Evolutionary conservation across 805 yeast genomes (phyloP).

Genomic region (Zygoascus ofunaensis): DNA sequence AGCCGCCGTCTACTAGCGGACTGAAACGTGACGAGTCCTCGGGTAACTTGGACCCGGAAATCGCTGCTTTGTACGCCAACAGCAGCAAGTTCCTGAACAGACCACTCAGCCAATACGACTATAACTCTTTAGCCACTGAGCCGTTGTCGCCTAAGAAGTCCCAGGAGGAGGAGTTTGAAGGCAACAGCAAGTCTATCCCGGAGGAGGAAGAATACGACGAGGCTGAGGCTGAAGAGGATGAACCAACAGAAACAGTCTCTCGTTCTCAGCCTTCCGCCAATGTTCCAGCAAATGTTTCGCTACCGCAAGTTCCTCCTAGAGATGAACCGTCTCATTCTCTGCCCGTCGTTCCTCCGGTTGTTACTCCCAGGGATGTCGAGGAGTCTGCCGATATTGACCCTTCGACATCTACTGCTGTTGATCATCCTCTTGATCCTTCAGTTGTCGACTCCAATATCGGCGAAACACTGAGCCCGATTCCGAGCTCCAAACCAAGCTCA

Average conservation of each 20-base stretch:
- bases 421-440: no score
- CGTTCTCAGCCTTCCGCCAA: no score
- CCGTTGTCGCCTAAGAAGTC: slow-evolving; percentile 14
- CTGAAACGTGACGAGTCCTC: neutral
- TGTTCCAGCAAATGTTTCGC: no score
- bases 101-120: slow-evolving; percentile 23
- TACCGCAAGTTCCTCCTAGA: no score
- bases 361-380: no score
- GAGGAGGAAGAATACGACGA: neutral
- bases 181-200: no score
- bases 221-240: slow-evolving; percentile 1
- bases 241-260: neutral
- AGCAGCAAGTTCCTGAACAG: slow-evolving; percentile 22
- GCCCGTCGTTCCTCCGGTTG: no score
- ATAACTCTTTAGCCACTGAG: slow-evolving; percentile 15
- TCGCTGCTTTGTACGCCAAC: slow-evolving; percentile 27
- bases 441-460: no score
- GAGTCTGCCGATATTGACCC: no score
- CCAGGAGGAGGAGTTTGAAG: neutral
- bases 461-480: no score
- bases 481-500: neutral
- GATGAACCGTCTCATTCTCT: no score
- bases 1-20: neutral
- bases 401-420: no score
- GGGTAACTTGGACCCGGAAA: slow-evolving; percentile 20